Percentiles rank a stretch among this genome's conserved stretches.
phyloP scores from a whole-genome alignment of 2,329 filamentous ascomycete genomes.

The Xylariales sp. region DNA sequence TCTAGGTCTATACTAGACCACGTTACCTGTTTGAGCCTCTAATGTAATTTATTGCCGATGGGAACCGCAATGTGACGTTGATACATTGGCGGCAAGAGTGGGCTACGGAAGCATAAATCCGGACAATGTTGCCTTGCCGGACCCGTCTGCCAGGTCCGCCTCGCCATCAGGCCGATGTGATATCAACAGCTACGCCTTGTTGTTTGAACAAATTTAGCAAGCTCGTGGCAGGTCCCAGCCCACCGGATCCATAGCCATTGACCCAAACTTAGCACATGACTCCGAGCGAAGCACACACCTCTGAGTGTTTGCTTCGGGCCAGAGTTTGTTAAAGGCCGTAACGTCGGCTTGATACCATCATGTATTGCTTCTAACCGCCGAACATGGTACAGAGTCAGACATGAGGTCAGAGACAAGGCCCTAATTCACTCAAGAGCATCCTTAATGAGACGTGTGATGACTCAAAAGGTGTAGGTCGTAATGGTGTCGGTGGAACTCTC shows the following conservation, averaged over 20 bases:
- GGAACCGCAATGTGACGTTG: not conserved
- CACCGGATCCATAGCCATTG: conserved; percentile 12
- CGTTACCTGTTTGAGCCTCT: not conserved
- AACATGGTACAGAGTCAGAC: conserved; percentile 3
- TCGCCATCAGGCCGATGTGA: not conserved
- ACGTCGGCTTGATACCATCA: not conserved
- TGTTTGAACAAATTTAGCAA: not conserved
- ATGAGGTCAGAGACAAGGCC: conserved; percentile 18
- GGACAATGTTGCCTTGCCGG: not conserved
- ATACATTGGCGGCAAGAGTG: conserved; percentile 9
- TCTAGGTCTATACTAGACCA: not conserved
- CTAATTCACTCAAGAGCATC: not conserved
- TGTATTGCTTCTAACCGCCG: conserved; percentile 4
- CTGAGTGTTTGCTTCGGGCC: conserved; percentile 22
- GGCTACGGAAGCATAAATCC: conserved; percentile 12
- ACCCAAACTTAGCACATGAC: conserved; percentile 1
- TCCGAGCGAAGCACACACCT: not conserved
- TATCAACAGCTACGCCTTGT: not conserved
- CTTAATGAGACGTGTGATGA: conserved; percentile 17
- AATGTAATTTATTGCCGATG: conserved; percentile 7
- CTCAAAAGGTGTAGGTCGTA: conserved; percentile 4
- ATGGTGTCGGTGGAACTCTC: not conserved
- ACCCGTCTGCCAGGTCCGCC: not conserved
- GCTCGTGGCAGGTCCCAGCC: conserved; percentile 2
- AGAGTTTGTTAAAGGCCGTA: conserved; percentile 3